Conservation (phyloP, 805 yeast genomes). For the Lipomyces spencermartinsiae region DNA sequence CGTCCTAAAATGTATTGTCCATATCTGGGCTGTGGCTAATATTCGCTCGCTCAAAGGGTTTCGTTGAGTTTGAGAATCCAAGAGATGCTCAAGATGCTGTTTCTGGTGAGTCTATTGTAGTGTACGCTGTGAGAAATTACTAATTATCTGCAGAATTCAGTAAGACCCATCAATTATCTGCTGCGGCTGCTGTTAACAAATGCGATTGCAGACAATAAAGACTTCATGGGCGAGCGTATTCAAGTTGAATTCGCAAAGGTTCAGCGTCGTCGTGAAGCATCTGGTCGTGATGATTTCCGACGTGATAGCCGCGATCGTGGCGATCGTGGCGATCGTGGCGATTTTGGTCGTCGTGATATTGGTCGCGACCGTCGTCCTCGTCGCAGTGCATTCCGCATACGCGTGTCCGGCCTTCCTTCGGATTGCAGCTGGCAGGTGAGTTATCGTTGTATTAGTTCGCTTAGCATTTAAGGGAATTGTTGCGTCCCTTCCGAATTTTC, state of each 20-base stretch:
- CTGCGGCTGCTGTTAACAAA: neutral
- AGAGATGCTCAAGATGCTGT: slow-evolving; percentile 45
- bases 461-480: neutral
- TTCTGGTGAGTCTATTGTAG: slow-evolving; percentile 28
- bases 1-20: slow-evolving; percentile 14
- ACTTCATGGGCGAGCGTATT: slow-evolving; percentile 47
- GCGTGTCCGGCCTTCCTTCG: slow-evolving; percentile 41
- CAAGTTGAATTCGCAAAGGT: slow-evolving; percentile 47
- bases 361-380: slow-evolving; percentile 40
- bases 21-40: neutral
- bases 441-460: slow-evolving; percentile 8
- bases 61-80: slow-evolving; percentile 44
- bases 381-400: slow-evolving; percentile 41
- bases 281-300: slow-evolving; percentile 23
- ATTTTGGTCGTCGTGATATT: slow-evolving; percentile 34
- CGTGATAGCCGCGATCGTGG: slow-evolving; percentile 26
- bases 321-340: slow-evolving; percentile 32
- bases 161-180: slow-evolving; percentile 14
- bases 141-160: slow-evolving; percentile 31
- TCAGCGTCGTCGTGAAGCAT: slow-evolving; percentile 42
- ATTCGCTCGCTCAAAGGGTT: slow-evolving; percentile 38
- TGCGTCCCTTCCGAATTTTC: neutral
- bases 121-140: neutral
- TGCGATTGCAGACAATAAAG: slow-evolving; percentile 41
- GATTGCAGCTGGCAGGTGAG: slow-evolving; percentile 45